Evolutionary conservation across 495 filamentous ascomycete species (phyloP).

Genomic region (Penicillium psychrofluorescens): DNA sequence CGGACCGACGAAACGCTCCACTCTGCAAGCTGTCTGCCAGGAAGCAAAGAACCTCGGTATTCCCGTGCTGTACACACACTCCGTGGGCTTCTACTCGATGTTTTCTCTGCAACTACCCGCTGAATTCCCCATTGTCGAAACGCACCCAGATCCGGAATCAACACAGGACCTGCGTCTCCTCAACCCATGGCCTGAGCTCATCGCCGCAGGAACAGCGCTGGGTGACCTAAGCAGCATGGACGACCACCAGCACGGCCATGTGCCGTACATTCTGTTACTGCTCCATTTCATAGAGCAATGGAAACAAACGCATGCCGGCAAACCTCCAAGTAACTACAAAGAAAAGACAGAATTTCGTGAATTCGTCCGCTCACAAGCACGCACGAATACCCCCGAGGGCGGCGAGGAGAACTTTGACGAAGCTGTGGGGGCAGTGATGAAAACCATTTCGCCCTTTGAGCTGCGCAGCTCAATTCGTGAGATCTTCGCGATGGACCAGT

Average conservation of each 20-base stretch:
- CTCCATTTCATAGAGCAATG: conserved; percentile 82
- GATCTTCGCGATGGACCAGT: conserved; percentile 65
- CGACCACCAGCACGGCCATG: conserved; percentile 83
- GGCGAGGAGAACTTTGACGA: conserved; percentile 98
- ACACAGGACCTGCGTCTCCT: conserved; percentile 82
- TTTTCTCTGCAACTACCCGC: conserved; percentile 70
- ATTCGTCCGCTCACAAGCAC: conserved; percentile 55
- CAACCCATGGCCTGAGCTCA: conserved; percentile 81
- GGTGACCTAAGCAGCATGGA: conserved; percentile 60
- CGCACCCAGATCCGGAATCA: conserved; percentile 82
- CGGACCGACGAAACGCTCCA: conserved; percentile 54
- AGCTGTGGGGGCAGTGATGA: conserved; percentile 78
- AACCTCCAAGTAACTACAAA: conserved; percentile 64
- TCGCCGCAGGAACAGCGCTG: conserved; percentile 51
- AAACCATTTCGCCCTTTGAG: conserved; percentile 61
- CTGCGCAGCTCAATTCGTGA: conserved; percentile 63
- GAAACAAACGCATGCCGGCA: conserved; percentile 65
- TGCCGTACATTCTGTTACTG: conserved; percentile 81
- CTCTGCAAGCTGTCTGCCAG: conserved; percentile 49
- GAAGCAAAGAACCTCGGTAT: conserved; percentile 55
- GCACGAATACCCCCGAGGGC: conserved; percentile 73
- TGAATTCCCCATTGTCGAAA: conserved; percentile 90
- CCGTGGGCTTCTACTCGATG: conserved; percentile 79
- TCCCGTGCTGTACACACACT: conserved; percentile 78
- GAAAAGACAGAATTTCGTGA: conserved; percentile 81